Evolutionary conservation across 164 flowering plant genomes (phyloP), one percentile per base, ranked within the genome.

Genomic region (Nelumbo lutea): DNA sequence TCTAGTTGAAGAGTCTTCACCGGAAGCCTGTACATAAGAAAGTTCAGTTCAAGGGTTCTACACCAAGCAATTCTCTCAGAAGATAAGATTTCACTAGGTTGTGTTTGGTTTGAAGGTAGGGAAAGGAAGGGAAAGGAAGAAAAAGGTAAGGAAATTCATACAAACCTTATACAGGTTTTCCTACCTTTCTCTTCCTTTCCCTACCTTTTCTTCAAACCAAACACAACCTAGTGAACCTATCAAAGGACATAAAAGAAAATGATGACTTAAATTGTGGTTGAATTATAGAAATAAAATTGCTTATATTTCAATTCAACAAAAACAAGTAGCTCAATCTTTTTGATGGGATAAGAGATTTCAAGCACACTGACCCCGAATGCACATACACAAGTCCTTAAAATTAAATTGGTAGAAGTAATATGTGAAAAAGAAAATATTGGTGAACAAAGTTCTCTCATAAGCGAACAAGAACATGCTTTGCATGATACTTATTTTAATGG

Each of bases 1-100:
- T 91, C 98, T 65, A 91, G 84, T 80, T 91, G 98, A 68, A 95
- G 94, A 64, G 91, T 95, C 80, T 91, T 95, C 73, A 95, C 98
- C 6, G 98, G 98, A 71, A 95, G 92, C 98, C 98, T 89, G 74
- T 42, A 43, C 42, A 72, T 40, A 74, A 59, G 44, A 45, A 67
- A 53, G 44, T 14, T 2, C 10, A 1, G 61, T 2, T 13, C n/a
- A 9, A 27, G 9, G 39, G 15, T 3, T 60, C 55, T 15, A 63
- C 27, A 64, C 62, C 8, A 67, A 74, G 44, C 15, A 53, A 15
- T 2, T 44, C 48, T 41, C 38, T 65, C 40, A 4, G 2, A 5
- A 42, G 3, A 42, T 9, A 1, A 41, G 3, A 66, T 5, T 27
- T 27, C 27, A 27, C 27, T 27, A 27, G 27, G 27, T 27, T 27